Conservation (phyloP, 305 asterid genomes). For the Ruellia speciosa region DNA sequence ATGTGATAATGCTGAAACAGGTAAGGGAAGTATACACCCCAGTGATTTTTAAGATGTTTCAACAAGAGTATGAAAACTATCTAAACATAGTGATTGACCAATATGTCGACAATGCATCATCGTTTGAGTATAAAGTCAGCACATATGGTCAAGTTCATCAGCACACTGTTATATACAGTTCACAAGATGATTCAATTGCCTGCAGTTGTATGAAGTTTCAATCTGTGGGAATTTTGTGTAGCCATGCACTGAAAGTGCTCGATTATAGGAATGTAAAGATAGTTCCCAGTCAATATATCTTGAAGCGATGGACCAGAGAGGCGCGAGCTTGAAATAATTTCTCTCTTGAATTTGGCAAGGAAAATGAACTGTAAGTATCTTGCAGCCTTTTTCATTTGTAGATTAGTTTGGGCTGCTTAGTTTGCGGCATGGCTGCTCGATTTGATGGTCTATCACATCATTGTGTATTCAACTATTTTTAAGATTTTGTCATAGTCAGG, state of each 20-base stretch:
- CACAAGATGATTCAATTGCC: slow-evolving; percentile 38
- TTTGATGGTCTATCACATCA: slow-evolving; percentile 20
- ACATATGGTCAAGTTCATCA: slow-evolving; percentile 39
- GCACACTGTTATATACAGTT: slow-evolving; percentile 35
- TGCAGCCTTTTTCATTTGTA: slow-evolving; percentile 19
- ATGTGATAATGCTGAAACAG: slow-evolving; percentile 46
- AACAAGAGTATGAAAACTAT: slow-evolving; percentile 38
- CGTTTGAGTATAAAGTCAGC: slow-evolving; percentile 39
- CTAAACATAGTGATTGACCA: slow-evolving; percentile 37
- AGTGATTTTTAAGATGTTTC: slow-evolving; percentile 31
- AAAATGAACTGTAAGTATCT: slow-evolving; percentile 13
- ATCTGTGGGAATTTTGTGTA: slow-evolving; percentile 45
- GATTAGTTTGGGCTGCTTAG: slow-evolving; percentile 11
- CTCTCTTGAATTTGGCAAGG: slow-evolving; percentile 17
- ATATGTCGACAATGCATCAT: slow-evolving; percentile 26
- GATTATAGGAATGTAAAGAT: slow-evolving; percentile 49
- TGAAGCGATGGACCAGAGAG: slow-evolving; percentile 52
- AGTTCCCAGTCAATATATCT: slow-evolving; percentile 39
- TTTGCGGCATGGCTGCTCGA: slow-evolving; percentile 13
- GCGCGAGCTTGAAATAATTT: slow-evolving; percentile 30
- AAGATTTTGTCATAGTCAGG: slow-evolving; percentile 15
- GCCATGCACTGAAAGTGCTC: slow-evolving; percentile 59
- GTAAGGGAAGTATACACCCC: slow-evolving; percentile 51
- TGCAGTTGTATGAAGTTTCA: slow-evolving; percentile 61
- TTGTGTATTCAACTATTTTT: slow-evolving; percentile 24